These are phyloP conservation scores for Penicillium fuscoglaucum DNA, from an alignment of 2,329 filamentous ascomycete species.

Conservation along the genomic window DNA sequence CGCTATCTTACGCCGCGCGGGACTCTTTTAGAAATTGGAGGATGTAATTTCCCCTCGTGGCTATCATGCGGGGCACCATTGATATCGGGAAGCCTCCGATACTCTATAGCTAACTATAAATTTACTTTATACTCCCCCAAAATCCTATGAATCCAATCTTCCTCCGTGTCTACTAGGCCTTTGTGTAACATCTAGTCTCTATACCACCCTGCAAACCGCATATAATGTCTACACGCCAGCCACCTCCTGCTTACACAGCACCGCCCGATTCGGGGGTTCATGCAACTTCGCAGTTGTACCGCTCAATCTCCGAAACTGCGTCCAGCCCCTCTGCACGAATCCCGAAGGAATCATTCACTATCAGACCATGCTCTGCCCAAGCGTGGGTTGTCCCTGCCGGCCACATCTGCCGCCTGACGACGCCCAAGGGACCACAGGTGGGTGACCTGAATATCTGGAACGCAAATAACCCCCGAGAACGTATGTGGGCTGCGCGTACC, in stretches of 20 bases:
- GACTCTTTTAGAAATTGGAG: background rate
- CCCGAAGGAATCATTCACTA: constrained; percentile 53
- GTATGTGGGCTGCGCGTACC: constrained; percentile 79
- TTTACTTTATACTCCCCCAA: background rate
- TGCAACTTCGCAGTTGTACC: constrained; percentile 39
- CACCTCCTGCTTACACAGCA: constrained; percentile 43
- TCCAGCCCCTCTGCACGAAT: constrained; percentile 30
- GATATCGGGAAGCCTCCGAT: background rate
- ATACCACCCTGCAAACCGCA: background rate
- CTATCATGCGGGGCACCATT: constrained; percentile 3
- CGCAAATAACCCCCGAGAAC: constrained; percentile 70
- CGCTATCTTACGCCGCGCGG: background rate
- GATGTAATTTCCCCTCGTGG: constrained; percentile 1
- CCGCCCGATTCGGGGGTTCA: constrained; percentile 38
- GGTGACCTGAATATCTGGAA: constrained; percentile 85
- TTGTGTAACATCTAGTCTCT: background rate
- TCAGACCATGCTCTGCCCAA: constrained; percentile 71
- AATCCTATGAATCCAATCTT: background rate
- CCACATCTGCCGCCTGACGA: constrained; percentile 70
- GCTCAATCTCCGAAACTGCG: constrained; percentile 39
- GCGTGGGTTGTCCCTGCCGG: constrained; percentile 72
- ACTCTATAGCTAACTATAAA: background rate
- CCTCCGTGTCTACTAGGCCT: too few species aligned
- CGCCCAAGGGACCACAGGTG: constrained; percentile 75
- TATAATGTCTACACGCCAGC: constrained; percentile 34